These are phyloP conservation scores for Simplicillium aogashimaense DNA, from an alignment of 2,329 filamentous ascomycete genomes.

Conservation along the genomic window DNA sequence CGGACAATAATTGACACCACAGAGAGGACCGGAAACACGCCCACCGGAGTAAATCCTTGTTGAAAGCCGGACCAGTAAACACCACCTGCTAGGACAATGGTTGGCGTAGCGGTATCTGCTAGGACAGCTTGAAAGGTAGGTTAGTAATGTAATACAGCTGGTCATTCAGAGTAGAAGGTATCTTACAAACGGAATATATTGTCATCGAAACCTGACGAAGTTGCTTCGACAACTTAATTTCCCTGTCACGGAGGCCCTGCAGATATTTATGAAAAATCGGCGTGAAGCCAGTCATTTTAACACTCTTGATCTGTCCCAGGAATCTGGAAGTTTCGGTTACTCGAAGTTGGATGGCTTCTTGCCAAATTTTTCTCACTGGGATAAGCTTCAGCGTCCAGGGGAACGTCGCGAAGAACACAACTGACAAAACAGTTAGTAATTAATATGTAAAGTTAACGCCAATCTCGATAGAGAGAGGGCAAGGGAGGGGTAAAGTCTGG, in stretches of 20 bases:
- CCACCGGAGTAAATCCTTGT: too few relatives aligned
- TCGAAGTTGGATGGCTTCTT: slow-evolving; percentile 24
- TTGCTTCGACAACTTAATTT: background rate
- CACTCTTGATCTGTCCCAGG: slow-evolving; percentile 27
- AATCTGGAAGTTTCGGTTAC: slow-evolving; percentile 26
- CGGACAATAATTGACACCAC: too few relatives aligned
- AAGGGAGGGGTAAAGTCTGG: too few relatives aligned
- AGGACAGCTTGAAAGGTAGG: background rate
- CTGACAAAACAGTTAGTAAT: too few relatives aligned
- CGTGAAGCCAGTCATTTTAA: slow-evolving; percentile 32
- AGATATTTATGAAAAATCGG: background rate
- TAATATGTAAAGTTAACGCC: background rate
- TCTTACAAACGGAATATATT: background rate
- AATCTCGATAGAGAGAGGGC: background rate
- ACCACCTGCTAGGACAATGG: too few relatives aligned
- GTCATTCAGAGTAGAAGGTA: background rate
- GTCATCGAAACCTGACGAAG: background rate
- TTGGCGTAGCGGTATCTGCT: background rate
- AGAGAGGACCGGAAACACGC: too few relatives aligned
- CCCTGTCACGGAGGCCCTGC: background rate
- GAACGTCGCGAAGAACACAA: slow-evolving; percentile 10
- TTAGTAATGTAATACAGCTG: background rate
- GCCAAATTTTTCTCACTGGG: slow-evolving; percentile 24
- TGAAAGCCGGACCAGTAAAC: too few relatives aligned
- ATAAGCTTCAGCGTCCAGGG: slow-evolving; percentile 16